Evolutionary conservation across 805 yeast species (phyloP).

Genomic region (Spathaspora passalidarum): DNA sequence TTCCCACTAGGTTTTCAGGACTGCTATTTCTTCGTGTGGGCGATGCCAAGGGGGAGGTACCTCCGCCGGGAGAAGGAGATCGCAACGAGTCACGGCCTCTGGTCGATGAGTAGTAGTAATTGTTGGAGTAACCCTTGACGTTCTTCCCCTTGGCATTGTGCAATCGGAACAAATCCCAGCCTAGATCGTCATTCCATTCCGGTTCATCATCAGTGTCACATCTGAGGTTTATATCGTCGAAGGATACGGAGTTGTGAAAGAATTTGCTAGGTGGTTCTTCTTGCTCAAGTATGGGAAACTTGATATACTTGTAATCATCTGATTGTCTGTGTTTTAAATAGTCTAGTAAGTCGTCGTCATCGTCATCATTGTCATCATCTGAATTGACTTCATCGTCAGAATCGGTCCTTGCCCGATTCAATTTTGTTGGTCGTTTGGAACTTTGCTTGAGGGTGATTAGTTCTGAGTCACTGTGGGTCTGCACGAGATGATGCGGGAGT

Average conservation of each 20-base stretch:
- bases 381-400: not conserved
- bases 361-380: not conserved
- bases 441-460: not conserved
- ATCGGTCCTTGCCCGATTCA: not conserved
- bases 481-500: not conserved
- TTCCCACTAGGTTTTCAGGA: not conserved
- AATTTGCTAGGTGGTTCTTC: slow-evolving; percentile 5
- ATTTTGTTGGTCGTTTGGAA: not conserved
- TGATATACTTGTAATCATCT: slow-evolving; percentile 21
- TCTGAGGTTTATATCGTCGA: slow-evolving; percentile 49
- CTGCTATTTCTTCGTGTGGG: slow-evolving; percentile 13
- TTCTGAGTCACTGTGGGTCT: slow-evolving; percentile 1
- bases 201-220: slow-evolving; percentile 19
- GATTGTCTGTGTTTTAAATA: slow-evolving; percentile 14
- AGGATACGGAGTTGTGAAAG: slow-evolving; percentile 43
- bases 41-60: slow-evolving; percentile 7
- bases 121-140: slow-evolving; percentile 1
- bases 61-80: slow-evolving; percentile 8
- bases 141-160: not conserved
- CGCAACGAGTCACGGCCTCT: slow-evolving; percentile 16
- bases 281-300: slow-evolving; percentile 15
- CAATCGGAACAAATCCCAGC: slow-evolving; percentile 6
- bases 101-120: slow-evolving; percentile 2
- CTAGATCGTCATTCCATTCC: slow-evolving; percentile 13
- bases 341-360: slow-evolving; percentile 14